phyloP scores from a whole-genome alignment of 1,284 basidiomycete species.

The Meira nashicola region DNA sequence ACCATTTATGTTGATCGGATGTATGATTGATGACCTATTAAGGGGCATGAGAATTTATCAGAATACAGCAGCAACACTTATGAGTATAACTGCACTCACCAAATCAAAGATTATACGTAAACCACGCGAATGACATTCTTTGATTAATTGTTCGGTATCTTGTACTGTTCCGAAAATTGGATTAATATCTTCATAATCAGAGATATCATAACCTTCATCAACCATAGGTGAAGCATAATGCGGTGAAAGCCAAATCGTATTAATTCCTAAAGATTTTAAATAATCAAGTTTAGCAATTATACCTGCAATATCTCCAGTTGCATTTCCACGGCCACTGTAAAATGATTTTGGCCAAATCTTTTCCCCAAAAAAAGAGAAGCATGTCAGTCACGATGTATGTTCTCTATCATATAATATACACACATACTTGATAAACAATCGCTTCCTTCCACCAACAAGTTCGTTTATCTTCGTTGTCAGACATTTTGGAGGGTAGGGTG shows the following conservation, averaged over 20 bases:
- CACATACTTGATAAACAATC: no score
- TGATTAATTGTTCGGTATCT: conserved; percentile 66
- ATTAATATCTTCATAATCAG: conserved; percentile 70
- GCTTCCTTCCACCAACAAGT: no score
- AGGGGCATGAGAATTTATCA: no score
- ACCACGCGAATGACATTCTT: conserved; percentile 62
- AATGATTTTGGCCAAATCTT: conserved; percentile 70
- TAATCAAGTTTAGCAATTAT: conserved; percentile 67
- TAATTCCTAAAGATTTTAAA: conserved; percentile 65
- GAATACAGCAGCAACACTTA: no score
- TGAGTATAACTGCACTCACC: no score
- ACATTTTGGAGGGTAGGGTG: no score
- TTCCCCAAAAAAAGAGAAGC: no score
- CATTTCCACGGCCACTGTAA: conserved; percentile 69
- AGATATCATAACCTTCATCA: conserved; percentile 30
- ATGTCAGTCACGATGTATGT: no score
- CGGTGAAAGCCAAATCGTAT: conserved; percentile 70
- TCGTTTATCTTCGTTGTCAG: no score
- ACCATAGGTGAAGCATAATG: conserved; percentile 59
- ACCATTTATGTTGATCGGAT: conserved; percentile 66
- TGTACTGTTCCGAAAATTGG: conserved; percentile 67
- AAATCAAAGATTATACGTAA: conserved; percentile 76
- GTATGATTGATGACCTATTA: conserved; percentile 76
- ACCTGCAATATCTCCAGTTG: conserved; percentile 69
- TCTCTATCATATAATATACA: no score